phyloP scores from a whole-genome alignment of 768 basidiomycete species.

The Dentipellis sp. region DNA sequence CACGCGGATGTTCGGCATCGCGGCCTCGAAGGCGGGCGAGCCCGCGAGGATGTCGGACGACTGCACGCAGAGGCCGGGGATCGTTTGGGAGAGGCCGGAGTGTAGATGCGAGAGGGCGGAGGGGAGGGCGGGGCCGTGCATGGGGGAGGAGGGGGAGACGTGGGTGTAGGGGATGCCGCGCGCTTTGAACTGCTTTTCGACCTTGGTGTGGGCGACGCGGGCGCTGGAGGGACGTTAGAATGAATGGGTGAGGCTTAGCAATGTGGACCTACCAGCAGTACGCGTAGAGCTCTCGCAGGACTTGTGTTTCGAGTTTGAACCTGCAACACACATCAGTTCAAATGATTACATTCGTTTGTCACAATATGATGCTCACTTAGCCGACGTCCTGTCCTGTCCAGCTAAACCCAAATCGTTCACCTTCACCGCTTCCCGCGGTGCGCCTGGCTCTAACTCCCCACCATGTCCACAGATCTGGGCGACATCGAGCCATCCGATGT shows the following conservation, averaged over 20 bases:
- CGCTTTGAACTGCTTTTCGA: slow-evolving; percentile 81
- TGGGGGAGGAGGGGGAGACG: slow-evolving; percentile 47
- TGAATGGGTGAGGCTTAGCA: not conserved
- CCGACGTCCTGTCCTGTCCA: not conserved
- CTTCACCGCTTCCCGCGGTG: slow-evolving; percentile 16
- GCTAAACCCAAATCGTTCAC: slow-evolving; percentile 19
- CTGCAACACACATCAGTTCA: slow-evolving; percentile 10
- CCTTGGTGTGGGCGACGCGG: slow-evolving; percentile 81
- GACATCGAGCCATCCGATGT: slow-evolving; percentile 74
- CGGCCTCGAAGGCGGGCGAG: slow-evolving; percentile 82
- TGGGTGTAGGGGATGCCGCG: slow-evolving; percentile 72
- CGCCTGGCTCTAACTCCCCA: slow-evolving; percentile 10
- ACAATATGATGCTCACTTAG: slow-evolving; percentile 2
- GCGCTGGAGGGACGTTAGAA: slow-evolving; percentile 39
- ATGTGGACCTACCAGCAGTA: slow-evolving; percentile 68
- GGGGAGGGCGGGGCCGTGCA: slow-evolving; percentile 20
- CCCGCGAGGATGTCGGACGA: slow-evolving; percentile 75
- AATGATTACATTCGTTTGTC: not conserved
- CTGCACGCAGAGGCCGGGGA: slow-evolving; percentile 78
- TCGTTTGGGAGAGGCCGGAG: slow-evolving; percentile 65
- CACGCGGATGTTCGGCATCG: slow-evolving; percentile 86
- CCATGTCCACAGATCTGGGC: slow-evolving; percentile 43
- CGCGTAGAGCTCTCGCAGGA: slow-evolving; percentile 70
- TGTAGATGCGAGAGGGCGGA: slow-evolving; percentile 49
- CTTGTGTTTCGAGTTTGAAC: slow-evolving; percentile 65